phyloP scores from a whole-genome alignment of 768 basidiomycete genomes.

The Boletus tylopilopsis region DNA sequence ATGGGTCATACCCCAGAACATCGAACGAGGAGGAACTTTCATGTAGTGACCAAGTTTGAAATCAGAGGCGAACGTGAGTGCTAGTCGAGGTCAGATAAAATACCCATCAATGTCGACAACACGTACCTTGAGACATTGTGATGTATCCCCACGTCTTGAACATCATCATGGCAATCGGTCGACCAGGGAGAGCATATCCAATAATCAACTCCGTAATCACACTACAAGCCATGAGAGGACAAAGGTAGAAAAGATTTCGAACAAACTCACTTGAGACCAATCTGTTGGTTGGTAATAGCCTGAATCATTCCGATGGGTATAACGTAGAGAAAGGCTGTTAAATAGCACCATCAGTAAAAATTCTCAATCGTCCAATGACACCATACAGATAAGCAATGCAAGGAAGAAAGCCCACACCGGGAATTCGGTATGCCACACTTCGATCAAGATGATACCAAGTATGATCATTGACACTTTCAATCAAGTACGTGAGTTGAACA shows the following conservation, averaged over 20 bases:
- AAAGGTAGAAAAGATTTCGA: not conserved
- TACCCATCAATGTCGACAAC: not conserved
- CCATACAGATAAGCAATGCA: slow-evolving; percentile 24
- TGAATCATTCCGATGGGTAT: slow-evolving; percentile 77
- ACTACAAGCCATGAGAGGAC: slow-evolving; percentile 13
- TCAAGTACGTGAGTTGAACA: not conserved
- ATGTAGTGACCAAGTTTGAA: slow-evolving; percentile 79
- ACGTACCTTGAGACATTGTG: slow-evolving; percentile 46
- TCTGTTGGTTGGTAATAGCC: slow-evolving; percentile 76
- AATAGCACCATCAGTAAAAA: not conserved
- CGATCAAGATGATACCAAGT: slow-evolving; percentile 55
- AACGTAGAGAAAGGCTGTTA: slow-evolving; percentile 53
- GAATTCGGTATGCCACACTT: slow-evolving; percentile 55
- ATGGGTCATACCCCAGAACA: slow-evolving; percentile 48
- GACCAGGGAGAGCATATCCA: slow-evolving; percentile 54
- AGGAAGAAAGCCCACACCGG: slow-evolving; percentile 43
- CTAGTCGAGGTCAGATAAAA: slow-evolving; percentile 20
- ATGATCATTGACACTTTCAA: slow-evolving; percentile 45
- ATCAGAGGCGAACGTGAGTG: slow-evolving; percentile 63
- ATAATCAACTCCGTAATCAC: slow-evolving; percentile 74
- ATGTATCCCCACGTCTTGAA: slow-evolving; percentile 75
- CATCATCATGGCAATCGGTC: slow-evolving; percentile 78
- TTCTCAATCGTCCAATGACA: slow-evolving; percentile 8
- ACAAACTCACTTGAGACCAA: slow-evolving; percentile 45
- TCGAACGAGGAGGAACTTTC: slow-evolving; percentile 62